Conservation (phyloP, 2,329 filamentous ascomycete species). For the Monosporascus sp. region DNA sequence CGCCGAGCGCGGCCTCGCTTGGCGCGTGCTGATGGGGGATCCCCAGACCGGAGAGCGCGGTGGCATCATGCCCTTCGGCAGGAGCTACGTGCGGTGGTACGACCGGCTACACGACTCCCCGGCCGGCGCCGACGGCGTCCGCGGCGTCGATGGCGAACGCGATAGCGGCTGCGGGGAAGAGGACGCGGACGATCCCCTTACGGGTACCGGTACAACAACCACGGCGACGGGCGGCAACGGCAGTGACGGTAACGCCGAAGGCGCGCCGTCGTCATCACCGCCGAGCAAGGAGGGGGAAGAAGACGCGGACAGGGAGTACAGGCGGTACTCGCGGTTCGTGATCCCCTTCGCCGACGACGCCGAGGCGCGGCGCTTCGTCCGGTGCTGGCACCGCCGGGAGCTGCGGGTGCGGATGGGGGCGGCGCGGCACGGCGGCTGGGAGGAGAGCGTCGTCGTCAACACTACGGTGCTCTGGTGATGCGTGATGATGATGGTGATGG, state of each 20-base stretch:
- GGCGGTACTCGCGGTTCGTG: conserved; percentile 43
- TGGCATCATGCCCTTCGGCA: conserved; percentile 26
- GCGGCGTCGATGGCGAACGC: too few relatives aligned
- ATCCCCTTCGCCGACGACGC: conserved; percentile 50
- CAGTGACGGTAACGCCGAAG: neutral
- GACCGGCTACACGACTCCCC: too few relatives aligned
- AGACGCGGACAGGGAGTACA: conserved; percentile 25
- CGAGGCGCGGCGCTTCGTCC: conserved; percentile 48
- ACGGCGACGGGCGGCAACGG: neutral
- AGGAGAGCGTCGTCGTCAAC: conserved; percentile 23
- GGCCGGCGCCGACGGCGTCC: too few relatives aligned
- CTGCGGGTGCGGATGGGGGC: conserved; percentile 21
- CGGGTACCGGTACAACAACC: too few relatives aligned
- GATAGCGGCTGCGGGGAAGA: too few relatives aligned
- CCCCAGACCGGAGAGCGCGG: conserved; percentile 5
- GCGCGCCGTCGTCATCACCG: conserved; percentile 15
- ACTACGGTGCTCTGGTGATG: conserved; percentile 24
- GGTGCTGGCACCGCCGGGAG: conserved; percentile 37
- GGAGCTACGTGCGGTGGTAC: too few relatives aligned
- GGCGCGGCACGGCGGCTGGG: conserved; percentile 15
- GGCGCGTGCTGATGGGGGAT: conserved; percentile 22
- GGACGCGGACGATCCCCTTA: too few relatives aligned
- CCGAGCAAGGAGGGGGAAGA: conserved; percentile 1
- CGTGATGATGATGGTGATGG: neutral
- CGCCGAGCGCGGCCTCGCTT: conserved; percentile 34